Conservation (phyloP, 352 stramenopile genomes). For the Pythium rhizo-oryzae region DNA sequence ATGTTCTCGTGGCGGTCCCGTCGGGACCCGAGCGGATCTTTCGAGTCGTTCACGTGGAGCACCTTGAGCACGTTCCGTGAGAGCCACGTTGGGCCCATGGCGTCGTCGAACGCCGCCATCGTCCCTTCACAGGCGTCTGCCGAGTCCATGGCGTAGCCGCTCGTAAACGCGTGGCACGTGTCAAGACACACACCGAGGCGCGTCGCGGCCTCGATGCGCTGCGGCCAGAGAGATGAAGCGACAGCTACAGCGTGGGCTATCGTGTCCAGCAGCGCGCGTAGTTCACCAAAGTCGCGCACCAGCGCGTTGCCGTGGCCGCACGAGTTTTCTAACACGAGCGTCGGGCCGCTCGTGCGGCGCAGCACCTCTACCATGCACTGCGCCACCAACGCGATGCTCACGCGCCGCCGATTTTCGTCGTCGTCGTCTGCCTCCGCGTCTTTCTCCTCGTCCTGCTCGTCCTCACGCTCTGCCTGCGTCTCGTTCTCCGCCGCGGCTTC, state of each 20-base stretch:
- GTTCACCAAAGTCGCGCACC: slow-evolving; percentile 35
- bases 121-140: slow-evolving; percentile 33
- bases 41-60: slow-evolving; percentile 55
- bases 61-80: slow-evolving; percentile 34
- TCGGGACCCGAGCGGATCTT: slow-evolving; percentile 30
- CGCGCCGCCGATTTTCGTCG: neutral
- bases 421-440: neutral
- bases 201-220: neutral
- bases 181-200: slow-evolving; percentile 48
- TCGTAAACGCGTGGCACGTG: slow-evolving; percentile 47
- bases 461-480: no score
- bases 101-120: slow-evolving; percentile 34
- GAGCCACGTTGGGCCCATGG: slow-evolving; percentile 33
- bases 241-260: neutral
- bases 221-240: neutral
- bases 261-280: slow-evolving; percentile 36
- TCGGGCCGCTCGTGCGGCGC: slow-evolving; percentile 27
- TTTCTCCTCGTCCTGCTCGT: neutral
- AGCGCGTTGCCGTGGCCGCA: slow-evolving; percentile 40
- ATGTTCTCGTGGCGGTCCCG: slow-evolving; percentile 49
- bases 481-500: no score
- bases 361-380: slow-evolving; percentile 37
- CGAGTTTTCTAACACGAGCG: slow-evolving; percentile 48
- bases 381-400: slow-evolving; percentile 35
- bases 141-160: slow-evolving; percentile 32